Evolutionary conservation across 345 rosid genomes (phyloP).

Genomic region (Mercurialis annua): DNA sequence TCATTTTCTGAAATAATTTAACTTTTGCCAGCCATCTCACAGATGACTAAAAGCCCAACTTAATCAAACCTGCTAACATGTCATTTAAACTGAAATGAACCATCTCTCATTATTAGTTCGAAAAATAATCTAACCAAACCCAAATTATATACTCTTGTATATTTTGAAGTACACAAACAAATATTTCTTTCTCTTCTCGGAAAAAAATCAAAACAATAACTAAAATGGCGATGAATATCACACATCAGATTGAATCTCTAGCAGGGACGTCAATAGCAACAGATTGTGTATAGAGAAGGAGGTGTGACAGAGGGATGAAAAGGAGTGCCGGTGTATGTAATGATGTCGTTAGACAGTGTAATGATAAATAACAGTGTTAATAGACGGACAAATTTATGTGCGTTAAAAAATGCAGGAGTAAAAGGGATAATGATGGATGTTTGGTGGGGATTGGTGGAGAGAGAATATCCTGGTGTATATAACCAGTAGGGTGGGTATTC

Average conservation of each 20-base stretch:
- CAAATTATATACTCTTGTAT: too few relatives aligned
- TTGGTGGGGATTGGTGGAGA: constrained; percentile 99
- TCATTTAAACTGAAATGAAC: too few relatives aligned
- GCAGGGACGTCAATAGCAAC: constrained; percentile 45
- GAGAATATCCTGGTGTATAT: constrained; percentile 68
- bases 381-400: constrained; percentile 77
- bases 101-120: too few relatives aligned
- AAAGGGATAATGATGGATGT: constrained; percentile 97
- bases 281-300: constrained; percentile 31
- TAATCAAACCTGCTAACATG: too few relatives aligned
- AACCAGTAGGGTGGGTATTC: constrained; percentile 95
- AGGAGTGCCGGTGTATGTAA: constrained; percentile 92
- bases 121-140: too few relatives aligned
- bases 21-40: too few relatives aligned
- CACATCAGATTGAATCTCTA: constrained; percentile 69
- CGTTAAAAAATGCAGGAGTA: constrained; percentile 93
- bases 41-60: too few relatives aligned
- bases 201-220: too few relatives aligned
- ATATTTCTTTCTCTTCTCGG: too few relatives aligned
- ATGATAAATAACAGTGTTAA: constrained; percentile 71
- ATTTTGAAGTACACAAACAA: too few relatives aligned
- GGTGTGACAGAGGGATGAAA: too few relatives aligned
- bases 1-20: too few relatives aligned
- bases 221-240: constrained; percentile 67
- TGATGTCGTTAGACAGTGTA: constrained; percentile 99